Evolutionary conservation across 257 asterid genomes (phyloP).

Genomic region (Euphrasia confusa): DNA sequence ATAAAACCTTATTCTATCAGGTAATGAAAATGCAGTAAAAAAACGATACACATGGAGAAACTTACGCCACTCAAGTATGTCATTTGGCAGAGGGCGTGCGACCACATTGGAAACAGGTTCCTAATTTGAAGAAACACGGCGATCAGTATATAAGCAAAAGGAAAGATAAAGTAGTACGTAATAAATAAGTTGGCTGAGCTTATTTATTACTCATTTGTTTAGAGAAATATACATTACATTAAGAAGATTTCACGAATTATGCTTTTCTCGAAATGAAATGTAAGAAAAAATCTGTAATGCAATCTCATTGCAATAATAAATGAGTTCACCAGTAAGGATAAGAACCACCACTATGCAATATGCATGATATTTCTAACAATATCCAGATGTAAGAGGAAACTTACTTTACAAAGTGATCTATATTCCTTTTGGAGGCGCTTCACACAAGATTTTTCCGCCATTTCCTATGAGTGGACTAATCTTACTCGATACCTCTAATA

Average conservation of each 20-base stretch:
- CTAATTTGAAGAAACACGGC: constrained; percentile 31
- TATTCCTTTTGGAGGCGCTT: constrained; percentile 98
- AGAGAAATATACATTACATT: background rate
- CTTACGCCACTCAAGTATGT: constrained; percentile 99
- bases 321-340: constrained; percentile 14
- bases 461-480: constrained; percentile 26
- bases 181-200: background rate
- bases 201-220: constrained; percentile 5
- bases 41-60: constrained; percentile 22
- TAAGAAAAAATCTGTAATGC: constrained; percentile 8
- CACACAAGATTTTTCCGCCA: constrained; percentile 84
- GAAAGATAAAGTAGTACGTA: background rate
- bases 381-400: constrained; percentile 24
- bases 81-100: constrained; percentile 89
- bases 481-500: constrained; percentile 24
- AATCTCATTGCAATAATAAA: constrained; percentile 1
- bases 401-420: constrained; percentile 91
- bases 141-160: constrained; percentile 5
- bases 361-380: constrained; percentile 19
- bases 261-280: background rate
- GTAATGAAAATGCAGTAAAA: constrained; percentile 10
- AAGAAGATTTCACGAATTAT: constrained; percentile 9
- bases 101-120: constrained; percentile 97
- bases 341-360: constrained; percentile 13
- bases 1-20: background rate